phyloP scores from a whole-genome alignment of 257 asterid genomes.

The Solanum clarkiae region DNA sequence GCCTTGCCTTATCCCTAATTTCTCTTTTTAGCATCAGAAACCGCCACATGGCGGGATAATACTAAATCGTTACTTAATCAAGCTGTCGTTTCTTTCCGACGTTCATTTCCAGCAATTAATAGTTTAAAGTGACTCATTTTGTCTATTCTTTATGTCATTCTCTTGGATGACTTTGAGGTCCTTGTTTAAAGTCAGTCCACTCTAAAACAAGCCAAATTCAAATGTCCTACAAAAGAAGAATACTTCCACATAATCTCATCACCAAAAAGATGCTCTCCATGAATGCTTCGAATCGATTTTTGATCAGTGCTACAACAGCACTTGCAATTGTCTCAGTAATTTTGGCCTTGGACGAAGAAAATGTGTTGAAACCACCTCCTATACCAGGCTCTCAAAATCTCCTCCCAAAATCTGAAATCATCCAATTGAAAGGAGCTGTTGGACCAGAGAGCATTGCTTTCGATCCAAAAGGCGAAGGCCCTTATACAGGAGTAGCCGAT shows the following conservation, averaged over 20 bases:
- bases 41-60: neutral
- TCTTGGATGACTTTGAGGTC: neutral
- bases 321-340: neutral
- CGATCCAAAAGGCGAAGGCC: conserved; percentile 1
- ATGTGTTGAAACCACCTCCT: neutral
- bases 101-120: neutral
- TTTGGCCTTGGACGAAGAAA: neutral
- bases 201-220: neutral
- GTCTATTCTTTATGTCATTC: neutral
- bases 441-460: conserved; percentile 17
- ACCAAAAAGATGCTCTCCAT: neutral
- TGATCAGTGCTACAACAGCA: neutral
- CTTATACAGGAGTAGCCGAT: conserved; percentile 12
- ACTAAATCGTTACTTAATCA: neutral
- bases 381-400: neutral
- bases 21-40: neutral
- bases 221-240: neutral
- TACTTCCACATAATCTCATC: neutral
- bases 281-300: neutral
- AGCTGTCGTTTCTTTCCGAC: neutral
- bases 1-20: neutral
- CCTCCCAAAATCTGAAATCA: neutral
- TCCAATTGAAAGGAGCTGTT: neutral
- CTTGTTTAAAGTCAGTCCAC: neutral
- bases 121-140: neutral